Percentiles rank a stretch among this genome's conserved stretches.
Conservation (phyloP, 306 rosid genomes). For the Ochetophila trinervis region DNA sequence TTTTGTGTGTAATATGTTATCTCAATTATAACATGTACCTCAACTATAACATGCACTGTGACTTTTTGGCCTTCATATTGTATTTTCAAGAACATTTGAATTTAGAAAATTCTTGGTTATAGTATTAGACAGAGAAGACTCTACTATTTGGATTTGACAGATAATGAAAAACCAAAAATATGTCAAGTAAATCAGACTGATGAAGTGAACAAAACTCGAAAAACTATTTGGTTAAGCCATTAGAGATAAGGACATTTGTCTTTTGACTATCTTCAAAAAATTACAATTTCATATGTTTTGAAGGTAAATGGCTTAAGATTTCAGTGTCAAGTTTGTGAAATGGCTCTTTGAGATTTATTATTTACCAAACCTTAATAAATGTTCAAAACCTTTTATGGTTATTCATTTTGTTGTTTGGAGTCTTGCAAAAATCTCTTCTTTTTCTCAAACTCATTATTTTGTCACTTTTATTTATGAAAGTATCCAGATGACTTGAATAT, state of each 20-base stretch:
- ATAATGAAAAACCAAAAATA: too few species aligned
- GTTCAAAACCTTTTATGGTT: background rate
- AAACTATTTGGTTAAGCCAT: background rate
- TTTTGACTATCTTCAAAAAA: background rate
- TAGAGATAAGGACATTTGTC: background rate
- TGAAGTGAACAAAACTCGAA: background rate
- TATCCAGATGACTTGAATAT: constrained; percentile 11
- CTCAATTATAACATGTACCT: background rate
- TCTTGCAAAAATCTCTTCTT: background rate
- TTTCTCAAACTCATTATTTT: constrained; percentile 8
- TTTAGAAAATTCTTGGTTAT: too few species aligned
- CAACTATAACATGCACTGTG: background rate
- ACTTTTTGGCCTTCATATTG: background rate
- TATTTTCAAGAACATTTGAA: too few species aligned
- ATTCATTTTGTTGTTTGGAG: constrained; percentile 4
- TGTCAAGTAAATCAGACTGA: background rate
- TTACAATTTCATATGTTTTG: background rate
- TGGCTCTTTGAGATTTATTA: background rate
- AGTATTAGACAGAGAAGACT: too few species aligned
- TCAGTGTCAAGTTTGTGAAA: background rate
- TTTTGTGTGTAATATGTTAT: background rate
- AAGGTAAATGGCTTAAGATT: background rate
- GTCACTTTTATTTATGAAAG: constrained; percentile 4
- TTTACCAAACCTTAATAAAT: background rate
- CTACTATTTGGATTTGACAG: too few species aligned